Base-by-base conservation (phyloP, 1,139 yeast genomes). In the Zygosaccharomyces pseudobailii region DNA sequence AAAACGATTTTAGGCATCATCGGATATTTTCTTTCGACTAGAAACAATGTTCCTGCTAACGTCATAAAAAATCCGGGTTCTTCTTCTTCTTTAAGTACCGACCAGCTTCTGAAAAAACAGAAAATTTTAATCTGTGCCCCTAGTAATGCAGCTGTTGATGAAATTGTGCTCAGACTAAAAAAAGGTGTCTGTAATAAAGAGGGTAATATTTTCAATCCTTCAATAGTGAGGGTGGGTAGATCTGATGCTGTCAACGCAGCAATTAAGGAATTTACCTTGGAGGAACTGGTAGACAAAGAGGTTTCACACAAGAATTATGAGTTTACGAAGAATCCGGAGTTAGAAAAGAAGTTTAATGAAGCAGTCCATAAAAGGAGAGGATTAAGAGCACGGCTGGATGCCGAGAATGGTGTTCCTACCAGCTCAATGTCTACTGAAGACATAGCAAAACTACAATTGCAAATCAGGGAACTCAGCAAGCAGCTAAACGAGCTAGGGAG, bases 121-220 rank as follows among this genome's bases (percentile, higher is more conserved):
- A 78, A 82, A 50, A 79, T 94, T 3, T 71, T 94, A 45, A 82
- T 94, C 27, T 94, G 98, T 76, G 98, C 98, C 1, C 99, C 99
- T 3, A 88, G 97, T 65, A 94, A 94, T 70, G 99, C 99, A 0
- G 99, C 99, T 7, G 97, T 94, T 6, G 99, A 94, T 70, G 98
- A 94, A 62, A 74, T 94, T 55, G 95, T 90, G n/a, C 59, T 90
- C 21, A 83, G 99, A 65, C 71, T 94, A 51, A 81, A 86, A 55
- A 75, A 73, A 28, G 97, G 97, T 2, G 82, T 90, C 3, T 67
- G 69, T 41, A 76, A 79, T 49, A 66, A 77, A 3, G 69, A 71
- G 22, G 96, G 96, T 1, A 69, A 71, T n/a, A 57, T 62, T 1
- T 76, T 81, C 54, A 68, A 69, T 2, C 95, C 96, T 0, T 77